These are phyloP conservation scores for Rosa multiflora DNA, from an alignment of 306 rosid species.

Conservation along the genomic window DNA sequence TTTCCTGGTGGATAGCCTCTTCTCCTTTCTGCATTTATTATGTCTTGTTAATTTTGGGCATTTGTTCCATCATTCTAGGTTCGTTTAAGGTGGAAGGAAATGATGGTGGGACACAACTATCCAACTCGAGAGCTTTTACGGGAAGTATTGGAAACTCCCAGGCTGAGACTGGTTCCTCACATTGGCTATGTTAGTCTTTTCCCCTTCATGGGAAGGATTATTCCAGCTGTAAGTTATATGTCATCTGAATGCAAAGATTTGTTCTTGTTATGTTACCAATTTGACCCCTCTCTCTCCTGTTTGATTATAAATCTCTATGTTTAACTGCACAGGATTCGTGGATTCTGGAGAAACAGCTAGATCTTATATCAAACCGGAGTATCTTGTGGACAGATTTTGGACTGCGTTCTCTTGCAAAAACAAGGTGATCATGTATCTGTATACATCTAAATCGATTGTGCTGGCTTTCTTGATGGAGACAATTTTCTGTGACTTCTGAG, in stretches of 20 bases:
- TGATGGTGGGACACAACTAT: slow-evolving; percentile 39
- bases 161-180: slow-evolving; percentile 81
- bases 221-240: slow-evolving; percentile 74
- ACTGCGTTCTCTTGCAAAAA: slow-evolving; percentile 89
- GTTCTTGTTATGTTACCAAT: not conserved
- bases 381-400: slow-evolving; percentile 87
- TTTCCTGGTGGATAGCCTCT: not conserved
- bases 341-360: slow-evolving; percentile 90
- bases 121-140: slow-evolving; percentile 64
- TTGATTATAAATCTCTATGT: not conserved
- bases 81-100: slow-evolving; percentile 74
- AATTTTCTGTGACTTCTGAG: slow-evolving; percentile 17
- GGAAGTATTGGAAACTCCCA: slow-evolving; percentile 61
- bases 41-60: slow-evolving; percentile 12
- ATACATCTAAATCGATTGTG: not conserved
- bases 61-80: slow-evolving; percentile 47
- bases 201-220: slow-evolving; percentile 81
- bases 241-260: slow-evolving; percentile 13
- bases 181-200: slow-evolving; percentile 71
- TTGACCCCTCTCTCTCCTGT: not conserved
- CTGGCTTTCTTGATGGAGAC: not conserved
- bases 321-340: slow-evolving; percentile 57
- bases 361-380: slow-evolving; percentile 73
- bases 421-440: slow-evolving; percentile 49
- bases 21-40: slow-evolving; percentile 1